phyloP scores from a whole-genome alignment of 2,329 filamentous ascomycete species.

The Colletotrichum aenigma region DNA sequence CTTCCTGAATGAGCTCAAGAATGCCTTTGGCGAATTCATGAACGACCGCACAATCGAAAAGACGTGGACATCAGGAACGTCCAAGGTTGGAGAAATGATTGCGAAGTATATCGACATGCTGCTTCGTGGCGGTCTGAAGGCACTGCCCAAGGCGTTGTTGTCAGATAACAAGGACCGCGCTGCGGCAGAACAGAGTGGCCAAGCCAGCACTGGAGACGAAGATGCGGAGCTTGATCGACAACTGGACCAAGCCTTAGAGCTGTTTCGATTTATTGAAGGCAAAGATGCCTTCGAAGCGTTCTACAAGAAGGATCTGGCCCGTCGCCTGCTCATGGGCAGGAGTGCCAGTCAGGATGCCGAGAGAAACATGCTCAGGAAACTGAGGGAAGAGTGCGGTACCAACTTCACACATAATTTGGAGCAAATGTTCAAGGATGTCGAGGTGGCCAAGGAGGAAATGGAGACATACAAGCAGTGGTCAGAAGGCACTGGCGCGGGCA shows the following conservation, averaged over 20 bases:
- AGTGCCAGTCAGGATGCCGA: slow-evolving; percentile 96
- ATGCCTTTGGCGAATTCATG: slow-evolving; percentile 89
- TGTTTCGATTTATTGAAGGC: slow-evolving; percentile 96
- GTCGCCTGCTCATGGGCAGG: slow-evolving; percentile 86
- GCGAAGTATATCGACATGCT: slow-evolving; percentile 95
- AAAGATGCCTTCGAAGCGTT: slow-evolving; percentile 99
- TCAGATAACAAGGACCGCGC: slow-evolving; percentile 64
- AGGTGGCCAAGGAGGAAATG: slow-evolving; percentile 92
- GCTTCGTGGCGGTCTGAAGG: slow-evolving; percentile 85
- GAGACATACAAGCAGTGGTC: slow-evolving; percentile 76
- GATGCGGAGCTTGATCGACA: slow-evolving; percentile 91
- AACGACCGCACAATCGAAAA: slow-evolving; percentile 80
- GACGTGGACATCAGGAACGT: slow-evolving; percentile 81
- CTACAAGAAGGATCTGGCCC: slow-evolving; percentile 96
- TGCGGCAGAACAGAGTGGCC: slow-evolving; percentile 63
- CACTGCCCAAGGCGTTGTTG: slow-evolving; percentile 72
- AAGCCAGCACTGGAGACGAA: slow-evolving; percentile 78
- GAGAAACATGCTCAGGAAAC: slow-evolving; percentile 88
- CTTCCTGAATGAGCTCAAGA: slow-evolving; percentile 78
- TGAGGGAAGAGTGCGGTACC: slow-evolving; percentile 92
- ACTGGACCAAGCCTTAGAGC: slow-evolving; percentile 87
- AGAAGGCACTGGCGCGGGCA: slow-evolving; percentile 28
- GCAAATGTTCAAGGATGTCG: slow-evolving; percentile 99
- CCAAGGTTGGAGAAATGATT: slow-evolving; percentile 98
- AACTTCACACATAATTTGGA: slow-evolving; percentile 97